phyloP scores from a whole-genome alignment of 2,329 filamentous ascomycete species.

The Fusarium irregulare region DNA sequence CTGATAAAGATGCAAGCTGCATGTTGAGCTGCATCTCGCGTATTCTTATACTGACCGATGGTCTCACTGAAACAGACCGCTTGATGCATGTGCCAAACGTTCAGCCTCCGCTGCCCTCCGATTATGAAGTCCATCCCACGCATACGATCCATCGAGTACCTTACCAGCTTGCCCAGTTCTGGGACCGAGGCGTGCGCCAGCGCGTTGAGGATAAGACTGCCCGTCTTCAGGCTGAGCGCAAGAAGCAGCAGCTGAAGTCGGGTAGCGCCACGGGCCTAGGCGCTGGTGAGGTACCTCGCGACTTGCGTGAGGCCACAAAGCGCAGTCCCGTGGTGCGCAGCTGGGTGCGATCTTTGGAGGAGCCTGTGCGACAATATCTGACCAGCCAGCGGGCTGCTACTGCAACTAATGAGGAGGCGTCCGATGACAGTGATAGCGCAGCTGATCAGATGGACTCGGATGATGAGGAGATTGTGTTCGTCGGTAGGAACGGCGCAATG shows the following conservation, averaged over 20 bases:
- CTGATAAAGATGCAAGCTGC: background rate
- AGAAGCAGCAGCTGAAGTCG: conserved; percentile 57
- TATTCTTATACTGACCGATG: conserved; percentile 29
- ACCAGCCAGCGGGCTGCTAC: conserved; percentile 56
- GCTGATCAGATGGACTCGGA: conserved; percentile 59
- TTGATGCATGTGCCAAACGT: conserved; percentile 88
- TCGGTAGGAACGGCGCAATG: conserved; percentile 75
- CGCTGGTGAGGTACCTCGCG: conserved; percentile 75
- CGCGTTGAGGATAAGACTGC: conserved; percentile 61
- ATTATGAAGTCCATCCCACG: conserved; percentile 87
- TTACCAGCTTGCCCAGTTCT: conserved; percentile 88
- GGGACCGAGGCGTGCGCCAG: conserved; percentile 71
- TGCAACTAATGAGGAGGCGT: conserved; percentile 5
- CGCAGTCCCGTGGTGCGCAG: conserved; percentile 80
- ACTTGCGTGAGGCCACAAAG: conserved; percentile 85
- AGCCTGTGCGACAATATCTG: conserved; percentile 83
- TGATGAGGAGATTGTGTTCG: conserved; percentile 93
- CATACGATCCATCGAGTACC: conserved; percentile 82
- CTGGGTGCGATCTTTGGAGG: conserved; percentile 85
- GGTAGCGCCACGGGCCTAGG: conserved; percentile 58
- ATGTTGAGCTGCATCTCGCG: background rate
- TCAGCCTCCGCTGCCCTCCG: conserved; percentile 81
- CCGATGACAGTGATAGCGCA: conserved; percentile 43
- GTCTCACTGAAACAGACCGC: conserved; percentile 68
- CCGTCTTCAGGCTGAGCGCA: conserved; percentile 56